Evolutionary conservation across 202 grass and related monocot genomes (phyloP).

Genomic region (Cymbopogon flexuosus): DNA sequence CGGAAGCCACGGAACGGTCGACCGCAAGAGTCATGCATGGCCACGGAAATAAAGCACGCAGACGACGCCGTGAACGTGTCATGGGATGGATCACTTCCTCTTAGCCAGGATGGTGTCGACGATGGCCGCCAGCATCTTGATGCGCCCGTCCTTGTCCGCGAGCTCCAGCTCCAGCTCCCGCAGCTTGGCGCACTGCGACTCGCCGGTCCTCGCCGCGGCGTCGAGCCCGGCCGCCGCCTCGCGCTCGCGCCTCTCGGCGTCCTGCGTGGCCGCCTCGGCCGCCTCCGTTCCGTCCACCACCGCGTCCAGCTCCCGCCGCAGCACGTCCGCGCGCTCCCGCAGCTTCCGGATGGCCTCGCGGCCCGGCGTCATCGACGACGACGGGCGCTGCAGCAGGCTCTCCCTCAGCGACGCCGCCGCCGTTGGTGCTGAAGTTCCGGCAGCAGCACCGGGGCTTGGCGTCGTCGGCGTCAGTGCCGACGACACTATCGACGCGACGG

Average conservation of each 20-base stretch:
- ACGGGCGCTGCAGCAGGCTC: no score
- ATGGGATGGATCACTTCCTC: no score
- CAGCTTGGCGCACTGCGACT: constrained; percentile 9
- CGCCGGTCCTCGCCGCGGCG: background rate
- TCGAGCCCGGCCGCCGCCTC: background rate
- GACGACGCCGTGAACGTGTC: no score
- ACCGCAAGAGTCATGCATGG: no score
- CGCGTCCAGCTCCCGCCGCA: constrained; percentile 22
- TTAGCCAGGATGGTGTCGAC: background rate
- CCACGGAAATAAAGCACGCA: no score
- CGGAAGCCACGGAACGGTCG: no score
- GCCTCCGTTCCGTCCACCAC: background rate
- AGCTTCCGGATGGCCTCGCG: background rate
- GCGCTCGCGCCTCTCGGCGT: background rate
- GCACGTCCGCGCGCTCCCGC: constrained; percentile 19
- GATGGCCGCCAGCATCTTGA: constrained; percentile 36
- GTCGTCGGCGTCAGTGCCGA: no score
- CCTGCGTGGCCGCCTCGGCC: background rate
- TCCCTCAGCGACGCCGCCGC: background rate
- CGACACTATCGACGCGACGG: no score
- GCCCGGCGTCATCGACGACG: background rate
- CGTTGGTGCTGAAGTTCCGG: no score
- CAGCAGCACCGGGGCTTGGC: no score
- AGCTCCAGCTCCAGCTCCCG: constrained; percentile 14
- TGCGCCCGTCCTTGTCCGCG: background rate